These are phyloP conservation scores for Calonectria hawksworthii DNA, from an alignment of 2,329 filamentous ascomycete genomes.

Conservation along the genomic window DNA sequence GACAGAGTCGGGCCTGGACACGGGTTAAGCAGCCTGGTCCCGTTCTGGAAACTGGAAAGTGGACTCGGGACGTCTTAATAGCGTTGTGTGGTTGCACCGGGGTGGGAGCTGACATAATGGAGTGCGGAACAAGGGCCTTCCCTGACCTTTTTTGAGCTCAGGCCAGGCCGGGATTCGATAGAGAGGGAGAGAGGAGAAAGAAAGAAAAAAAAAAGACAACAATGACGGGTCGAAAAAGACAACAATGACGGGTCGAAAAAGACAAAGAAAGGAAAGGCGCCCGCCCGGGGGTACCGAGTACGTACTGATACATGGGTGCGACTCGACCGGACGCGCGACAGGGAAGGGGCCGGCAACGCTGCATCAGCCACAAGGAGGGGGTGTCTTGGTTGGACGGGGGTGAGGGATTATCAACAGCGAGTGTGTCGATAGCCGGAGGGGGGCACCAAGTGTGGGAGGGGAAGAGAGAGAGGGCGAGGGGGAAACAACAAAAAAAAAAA, in stretches of 20 bases:
- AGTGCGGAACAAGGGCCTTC: background rate
- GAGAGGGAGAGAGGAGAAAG: background rate
- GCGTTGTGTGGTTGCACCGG: background rate
- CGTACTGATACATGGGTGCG: conserved; percentile 8
- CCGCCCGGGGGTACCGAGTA: background rate
- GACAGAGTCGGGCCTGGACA: background rate
- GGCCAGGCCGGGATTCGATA: background rate
- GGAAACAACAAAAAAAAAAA: background rate
- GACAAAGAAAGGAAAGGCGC: background rate
- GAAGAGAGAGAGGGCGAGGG: background rate
- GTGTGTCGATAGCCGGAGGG: background rate
- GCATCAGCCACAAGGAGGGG: background rate
- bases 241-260: background rate
- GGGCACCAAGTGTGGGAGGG: background rate
- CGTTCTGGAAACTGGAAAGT: background rate
- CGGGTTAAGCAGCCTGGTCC: conserved; percentile 1
- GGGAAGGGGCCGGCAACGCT: background rate
- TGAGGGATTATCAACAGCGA: background rate
- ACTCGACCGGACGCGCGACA: conserved; percentile 3
- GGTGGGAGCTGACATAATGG: conserved; percentile 7
- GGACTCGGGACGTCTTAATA: conserved; percentile 8
- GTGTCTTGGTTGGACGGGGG: background rate
- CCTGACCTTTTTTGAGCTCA: background rate
- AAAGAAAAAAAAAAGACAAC: background rate
- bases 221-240: background rate